Evolutionary conservation across 2,329 filamentous ascomycete genomes (phyloP), one percentile per base, ranked within the genome.

Genomic region (Amauroascus verrucosus): DNA sequence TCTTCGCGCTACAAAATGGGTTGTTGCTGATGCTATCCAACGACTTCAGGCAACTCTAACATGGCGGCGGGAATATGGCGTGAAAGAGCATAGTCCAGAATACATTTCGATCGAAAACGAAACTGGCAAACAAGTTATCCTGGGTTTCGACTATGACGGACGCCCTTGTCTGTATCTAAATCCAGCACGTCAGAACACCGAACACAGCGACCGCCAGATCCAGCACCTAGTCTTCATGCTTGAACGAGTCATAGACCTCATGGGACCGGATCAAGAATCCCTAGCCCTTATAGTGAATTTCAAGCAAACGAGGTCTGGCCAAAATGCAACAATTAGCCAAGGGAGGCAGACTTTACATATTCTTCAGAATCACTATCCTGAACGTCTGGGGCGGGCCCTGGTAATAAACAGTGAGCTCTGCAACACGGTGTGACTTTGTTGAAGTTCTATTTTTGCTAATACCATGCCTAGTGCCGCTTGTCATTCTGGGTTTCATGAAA

Each of bases 191-290:
- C 93, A 98, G 73, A 98, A 98, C 75, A 97, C 93, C 1, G 84
- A 94, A 61, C 79, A 83, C 54, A 86, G 83, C 57, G 86, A 89
- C 35, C 80, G 88, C 61, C 93, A 97, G 72, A 83, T 95, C 53
- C 84, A 98, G 70, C 90, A 97, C 68, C 75, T 98, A 56, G 89
- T 96, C 50, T 98, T 86, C 74, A 96, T 97, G 90, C 73, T 97
- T 40, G 93, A 98, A 75, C 80, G 88, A 35, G 83, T 86, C 32
- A 81, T 95, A 59, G 90, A 96, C 62, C 72, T 97, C 57, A 89
- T 94, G 81, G 84, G 86, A 0, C 78, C 90, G 0, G 85, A 86
- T 13, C 88, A 95, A 66, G 93, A 97, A 73, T 93, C 82, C 46
- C 71, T 95, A 55, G 85, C 86, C 41, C 77, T 98, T 53, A 75